phyloP scores from a whole-genome alignment of 441 rosid species.

The Erodium trifolium region DNA sequence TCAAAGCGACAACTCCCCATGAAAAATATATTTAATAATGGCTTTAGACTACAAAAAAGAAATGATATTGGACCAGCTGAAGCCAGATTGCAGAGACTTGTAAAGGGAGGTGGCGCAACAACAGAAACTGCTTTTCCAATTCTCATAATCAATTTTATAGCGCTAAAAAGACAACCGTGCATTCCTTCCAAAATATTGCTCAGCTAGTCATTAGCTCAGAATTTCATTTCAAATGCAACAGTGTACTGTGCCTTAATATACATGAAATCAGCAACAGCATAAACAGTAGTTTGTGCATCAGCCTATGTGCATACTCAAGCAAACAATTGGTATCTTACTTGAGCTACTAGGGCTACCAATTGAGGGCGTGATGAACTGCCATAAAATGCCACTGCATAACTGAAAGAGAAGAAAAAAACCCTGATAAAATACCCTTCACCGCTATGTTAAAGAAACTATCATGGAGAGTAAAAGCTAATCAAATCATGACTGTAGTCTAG shows the following conservation, averaged over 20 bases:
- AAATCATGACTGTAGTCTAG: not conserved
- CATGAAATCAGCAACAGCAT: not conserved
- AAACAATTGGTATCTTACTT: constrained; percentile 44
- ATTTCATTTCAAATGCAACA: not conserved
- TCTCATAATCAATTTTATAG: not conserved
- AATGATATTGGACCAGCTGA: not conserved
- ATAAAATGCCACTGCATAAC: constrained; percentile 83
- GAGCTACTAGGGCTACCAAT: constrained; percentile 88
- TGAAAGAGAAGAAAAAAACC: constrained; percentile 20
- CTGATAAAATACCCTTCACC: not conserved
- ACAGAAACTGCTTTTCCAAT: not conserved
- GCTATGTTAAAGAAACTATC: not conserved
- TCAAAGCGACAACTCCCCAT: not conserved
- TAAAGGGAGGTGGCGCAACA: not conserved
- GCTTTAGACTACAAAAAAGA: not conserved
- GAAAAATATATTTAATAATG: not conserved
- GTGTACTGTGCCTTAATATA: not conserved
- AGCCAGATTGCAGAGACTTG: not conserved
- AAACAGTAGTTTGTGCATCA: constrained; percentile 2
- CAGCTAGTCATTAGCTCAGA: not conserved
- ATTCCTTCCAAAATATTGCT: not conserved
- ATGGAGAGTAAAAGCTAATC: not conserved
- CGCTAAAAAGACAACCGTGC: not conserved
- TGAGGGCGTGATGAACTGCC: constrained; percentile 64
- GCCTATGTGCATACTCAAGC: constrained; percentile 4